A percentile compares a stretch with the other conserved stretches of the same genome.
These are phyloP conservation scores for Termitomyces sp. DNA, from an alignment of 768 basidiomycete genomes.

Conservation along the genomic window DNA sequence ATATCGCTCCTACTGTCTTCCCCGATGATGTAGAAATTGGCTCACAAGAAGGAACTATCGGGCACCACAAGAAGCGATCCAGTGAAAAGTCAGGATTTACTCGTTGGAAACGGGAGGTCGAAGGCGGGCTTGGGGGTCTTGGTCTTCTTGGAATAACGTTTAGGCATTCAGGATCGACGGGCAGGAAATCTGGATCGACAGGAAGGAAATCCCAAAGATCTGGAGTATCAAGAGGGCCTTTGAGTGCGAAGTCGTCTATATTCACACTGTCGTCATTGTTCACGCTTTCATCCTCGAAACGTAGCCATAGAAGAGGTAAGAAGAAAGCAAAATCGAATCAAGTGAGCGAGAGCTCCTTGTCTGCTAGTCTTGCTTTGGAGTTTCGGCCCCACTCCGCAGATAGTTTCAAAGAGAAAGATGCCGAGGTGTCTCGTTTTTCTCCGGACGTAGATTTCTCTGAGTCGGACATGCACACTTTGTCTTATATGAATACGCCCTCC, in stretches of 20 bases:
- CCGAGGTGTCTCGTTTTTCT: constrained; percentile 7
- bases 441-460: background rate
- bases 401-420: constrained; percentile 18
- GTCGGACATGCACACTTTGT: constrained; percentile 16
- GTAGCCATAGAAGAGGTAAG: constrained; percentile 31
- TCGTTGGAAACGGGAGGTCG: constrained; percentile 40
- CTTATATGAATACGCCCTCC: constrained; percentile 21
- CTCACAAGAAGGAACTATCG: constrained; percentile 4
- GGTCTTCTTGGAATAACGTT: constrained; percentile 33
- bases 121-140: constrained; percentile 24
- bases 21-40: constrained; percentile 9
- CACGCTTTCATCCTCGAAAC: constrained; percentile 14
- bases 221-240: constrained; percentile 4
- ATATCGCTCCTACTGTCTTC: constrained; percentile 15
- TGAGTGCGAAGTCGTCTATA: constrained; percentile 23
- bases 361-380: constrained; percentile 29
- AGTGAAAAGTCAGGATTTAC: constrained; percentile 34
- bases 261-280: constrained; percentile 18
- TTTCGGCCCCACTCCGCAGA: constrained; percentile 23
- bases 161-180: constrained; percentile 30
- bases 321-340: constrained; percentile 21
- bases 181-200: constrained; percentile 16
- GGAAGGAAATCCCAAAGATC: constrained; percentile 14
- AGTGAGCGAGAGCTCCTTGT: constrained; percentile 29
- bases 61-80: constrained; percentile 15